These are phyloP conservation scores for Kregervanrija delftensis DNA, from an alignment of 805 yeast species.

Conservation along the genomic window DNA sequence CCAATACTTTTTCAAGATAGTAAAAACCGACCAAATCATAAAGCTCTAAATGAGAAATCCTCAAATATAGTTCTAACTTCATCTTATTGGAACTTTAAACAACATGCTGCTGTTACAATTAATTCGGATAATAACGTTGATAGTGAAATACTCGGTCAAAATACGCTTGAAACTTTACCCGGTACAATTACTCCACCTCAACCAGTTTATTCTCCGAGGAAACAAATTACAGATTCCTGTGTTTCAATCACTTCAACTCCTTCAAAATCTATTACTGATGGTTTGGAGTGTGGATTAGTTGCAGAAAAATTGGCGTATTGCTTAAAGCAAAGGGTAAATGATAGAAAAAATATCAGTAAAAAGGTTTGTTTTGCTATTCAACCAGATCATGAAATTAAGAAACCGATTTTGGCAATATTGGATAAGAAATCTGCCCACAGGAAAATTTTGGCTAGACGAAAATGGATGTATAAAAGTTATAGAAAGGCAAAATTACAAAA, in stretches of 20 bases:
- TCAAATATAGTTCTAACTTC: no score
- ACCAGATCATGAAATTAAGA: background rate
- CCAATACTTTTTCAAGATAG: no score
- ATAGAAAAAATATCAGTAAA: no score
- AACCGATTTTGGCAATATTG: background rate
- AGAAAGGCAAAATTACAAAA: background rate
- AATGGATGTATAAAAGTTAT: conserved; percentile 1
- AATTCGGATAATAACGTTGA: no score
- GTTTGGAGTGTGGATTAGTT: no score
- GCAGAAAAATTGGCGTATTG: no score
- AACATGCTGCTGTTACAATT: no score
- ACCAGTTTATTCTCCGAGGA: conserved; percentile 5
- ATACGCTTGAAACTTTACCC: conserved; percentile 8
- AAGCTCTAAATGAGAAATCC: no score
- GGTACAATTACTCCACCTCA: conserved; percentile 12
- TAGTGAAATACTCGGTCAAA: conserved; percentile 2
- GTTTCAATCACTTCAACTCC: conserved; percentile 11
- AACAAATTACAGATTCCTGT: conserved; percentile 1
- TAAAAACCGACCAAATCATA: no score
- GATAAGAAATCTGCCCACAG: background rate
- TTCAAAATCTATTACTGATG: background rate
- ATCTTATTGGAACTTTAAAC: no score
- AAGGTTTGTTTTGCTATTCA: background rate
- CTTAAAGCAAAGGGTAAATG: no score
- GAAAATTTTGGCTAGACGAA: background rate